Evolutionary conservation across 2,329 filamentous ascomycete genomes (phyloP).

Genomic region (Taxawa tesnikishii): DNA sequence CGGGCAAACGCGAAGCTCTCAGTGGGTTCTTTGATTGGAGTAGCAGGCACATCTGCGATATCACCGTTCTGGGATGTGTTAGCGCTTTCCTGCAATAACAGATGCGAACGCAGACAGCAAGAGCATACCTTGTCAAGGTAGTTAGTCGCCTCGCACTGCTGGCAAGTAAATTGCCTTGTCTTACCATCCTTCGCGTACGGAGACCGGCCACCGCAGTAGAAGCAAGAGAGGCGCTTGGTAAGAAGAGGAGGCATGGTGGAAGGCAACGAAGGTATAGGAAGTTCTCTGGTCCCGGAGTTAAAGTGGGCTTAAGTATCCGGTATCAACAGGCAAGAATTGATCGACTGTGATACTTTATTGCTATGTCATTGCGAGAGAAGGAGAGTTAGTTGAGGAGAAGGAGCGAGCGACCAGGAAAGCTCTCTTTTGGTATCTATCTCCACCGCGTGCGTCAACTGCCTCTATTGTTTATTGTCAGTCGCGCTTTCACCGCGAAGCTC

Average conservation of each 20-base stretch:
- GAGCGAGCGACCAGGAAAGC: too few relatives aligned
- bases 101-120: constrained; percentile 2
- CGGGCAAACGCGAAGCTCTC: constrained; percentile 26
- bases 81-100: constrained; percentile 6
- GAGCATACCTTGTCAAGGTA: constrained; percentile 70
- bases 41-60: constrained; percentile 72
- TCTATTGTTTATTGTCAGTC: too few relatives aligned
- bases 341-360: too few relatives aligned
- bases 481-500: too few relatives aligned
- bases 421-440: too few relatives aligned
- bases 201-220: constrained; percentile 69
- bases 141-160: constrained; percentile 74
- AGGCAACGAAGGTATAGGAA: too few relatives aligned
- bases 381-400: too few relatives aligned
- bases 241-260: constrained; percentile 8
- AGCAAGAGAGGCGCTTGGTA: constrained; percentile 40
- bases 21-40: constrained; percentile 33
- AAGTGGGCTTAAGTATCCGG: too few relatives aligned
- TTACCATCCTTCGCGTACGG: constrained; percentile 44
- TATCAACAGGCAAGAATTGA: too few relatives aligned
- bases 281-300: neutral
- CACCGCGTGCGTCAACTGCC: too few relatives aligned
- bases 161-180: constrained; percentile 58
- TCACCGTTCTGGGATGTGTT: constrained; percentile 56
- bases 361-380: too few relatives aligned